Base-by-base conservation (phyloP, 2,329 filamentous ascomycete genomes). In the Emmonsia crescens region DNA sequence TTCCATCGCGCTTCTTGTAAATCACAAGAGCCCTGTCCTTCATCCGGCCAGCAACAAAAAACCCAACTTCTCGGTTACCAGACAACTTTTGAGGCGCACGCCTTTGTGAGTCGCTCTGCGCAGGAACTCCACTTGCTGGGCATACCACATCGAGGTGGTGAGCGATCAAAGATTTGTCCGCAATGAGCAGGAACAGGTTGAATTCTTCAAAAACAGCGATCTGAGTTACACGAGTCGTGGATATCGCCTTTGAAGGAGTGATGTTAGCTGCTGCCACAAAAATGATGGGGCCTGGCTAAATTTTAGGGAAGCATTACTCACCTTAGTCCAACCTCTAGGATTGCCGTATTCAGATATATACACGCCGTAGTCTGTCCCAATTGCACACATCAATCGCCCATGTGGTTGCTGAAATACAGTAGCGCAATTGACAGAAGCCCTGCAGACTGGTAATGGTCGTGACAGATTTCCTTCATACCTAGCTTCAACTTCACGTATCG, bases 21-120 rank as follows among this genome's bases (percentile, higher is more conserved):
- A 99, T 93, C 33, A 99, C 86, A 8, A 99, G 80, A 66, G 89
- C 92, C 8, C 94, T 85, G 64, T 99, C 94, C 79, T 99, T 99
- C 92, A 99, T 96, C 63, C 89, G 86, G 10, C 93, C 94, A 1
- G 91, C 94, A 19, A 91, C 90, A 73, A 99, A 99, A 80, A 97
- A 99, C 16, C 92, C 89, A 24, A 99, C 92, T 71, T 99, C 94
- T 72, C 94, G 89, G 66, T 88, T 89, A 33, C 87, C 87, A 2
- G 86, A 89, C 40, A 99, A 82, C 68, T 93, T 91, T 72, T 97
- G 93, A 0, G 94, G 94, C n/a, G 94, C 91, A 65, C 89, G 85
- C 31, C 90, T 85, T 3, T 86, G 81, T 51, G 86, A 93, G 72
- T 96, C 90, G 66, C 85, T 77, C 82, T 83, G 57, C 29, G 73